Evolutionary conservation across 73 alveolate genomes (phyloP), one percentile per base, ranked within the genome.

Genomic region (Paramecium octaurelia): DNA sequence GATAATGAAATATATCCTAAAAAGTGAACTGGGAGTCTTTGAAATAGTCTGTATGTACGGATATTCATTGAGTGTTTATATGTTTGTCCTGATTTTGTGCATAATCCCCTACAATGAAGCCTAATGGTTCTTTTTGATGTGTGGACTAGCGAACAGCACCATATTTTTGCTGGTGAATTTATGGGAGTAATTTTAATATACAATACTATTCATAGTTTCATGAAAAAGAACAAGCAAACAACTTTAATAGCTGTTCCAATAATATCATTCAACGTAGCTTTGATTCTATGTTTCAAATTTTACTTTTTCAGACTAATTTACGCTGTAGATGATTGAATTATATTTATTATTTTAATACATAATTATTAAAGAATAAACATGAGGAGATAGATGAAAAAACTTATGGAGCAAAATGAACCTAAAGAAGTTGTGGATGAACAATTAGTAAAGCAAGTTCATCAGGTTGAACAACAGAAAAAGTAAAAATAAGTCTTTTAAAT

Each of bases 1-100:
- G 43, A 42, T 89, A 14, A 58, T 92, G 93, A 94, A 86, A 86
- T 80, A 44, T 48, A 34, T 85, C 4, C 86, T 92, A 64, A 92
- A 86, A 73, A 40, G 60, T 34, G 94, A 92, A 84, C 77, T 94
- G 73, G 75, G 59, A 71, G 76, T 88, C 48, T 60, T 94, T 40
- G 93, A 86, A 35, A 71, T 92, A 34, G 64, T 92, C 21, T 94
- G 96, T 85, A 60, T 94, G 42, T 94, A 94, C 92, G 96, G 96
- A 27, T 94, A 92, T 92, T 92, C 95, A 7, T 31, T 92, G 24
- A 64, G 93, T 73, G 86, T 92, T 38, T 92, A 92, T 86, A 80
- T 94, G 24, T 94, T 95, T 43, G 96, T 92, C 8, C 76, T 94
- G 36, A 29, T 92, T 76, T 12, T 94, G 29, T 92, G 95, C 31